These are phyloP conservation scores for Mortierella antarctica DNA, from an alignment of 192 early-diverging fungal genomes.

Conservation along the genomic window DNA sequence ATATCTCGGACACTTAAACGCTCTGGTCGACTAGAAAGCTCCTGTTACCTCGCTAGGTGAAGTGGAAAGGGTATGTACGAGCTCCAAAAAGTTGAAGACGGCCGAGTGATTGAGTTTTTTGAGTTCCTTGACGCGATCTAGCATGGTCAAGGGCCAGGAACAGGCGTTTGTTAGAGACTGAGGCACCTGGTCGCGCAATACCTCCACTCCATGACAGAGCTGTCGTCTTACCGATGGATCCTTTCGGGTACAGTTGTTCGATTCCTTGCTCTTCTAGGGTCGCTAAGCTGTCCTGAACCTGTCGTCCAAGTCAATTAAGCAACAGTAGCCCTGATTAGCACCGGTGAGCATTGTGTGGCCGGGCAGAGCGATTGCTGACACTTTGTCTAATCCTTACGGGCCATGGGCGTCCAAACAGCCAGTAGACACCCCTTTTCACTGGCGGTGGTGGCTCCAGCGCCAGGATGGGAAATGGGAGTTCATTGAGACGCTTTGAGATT, in stretches of 20 bases:
- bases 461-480: slow-evolving; percentile 56
- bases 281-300: slow-evolving; percentile 66
- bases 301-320: not conserved
- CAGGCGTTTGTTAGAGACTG: not conserved
- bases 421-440: slow-evolving; percentile 62
- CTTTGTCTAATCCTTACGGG: slow-evolving; percentile 54
- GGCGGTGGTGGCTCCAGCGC: slow-evolving; percentile 69
- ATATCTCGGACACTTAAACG: too few species aligned
- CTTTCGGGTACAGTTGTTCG: slow-evolving; percentile 73
- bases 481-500: slow-evolving; percentile 25
- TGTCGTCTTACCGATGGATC: slow-evolving; percentile 49
- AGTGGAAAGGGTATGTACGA: slow-evolving; percentile 70
- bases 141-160: not conserved
- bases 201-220: not conserved
- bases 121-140: slow-evolving; percentile 75
- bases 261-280: slow-evolving; percentile 70
- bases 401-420: slow-evolving; percentile 77
- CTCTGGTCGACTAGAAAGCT: too few species aligned
- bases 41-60: slow-evolving; percentile 60
- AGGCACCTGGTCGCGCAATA: not conserved
- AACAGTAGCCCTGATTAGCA: not conserved
- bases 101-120: slow-evolving; percentile 71
- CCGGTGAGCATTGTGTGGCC: too few species aligned
- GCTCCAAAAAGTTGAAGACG: slow-evolving; percentile 75
- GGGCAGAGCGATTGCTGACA: too few species aligned